phyloP scores from a whole-genome alignment of 495 filamentous ascomycete species.

The Annulohypoxylon maeteangense region DNA sequence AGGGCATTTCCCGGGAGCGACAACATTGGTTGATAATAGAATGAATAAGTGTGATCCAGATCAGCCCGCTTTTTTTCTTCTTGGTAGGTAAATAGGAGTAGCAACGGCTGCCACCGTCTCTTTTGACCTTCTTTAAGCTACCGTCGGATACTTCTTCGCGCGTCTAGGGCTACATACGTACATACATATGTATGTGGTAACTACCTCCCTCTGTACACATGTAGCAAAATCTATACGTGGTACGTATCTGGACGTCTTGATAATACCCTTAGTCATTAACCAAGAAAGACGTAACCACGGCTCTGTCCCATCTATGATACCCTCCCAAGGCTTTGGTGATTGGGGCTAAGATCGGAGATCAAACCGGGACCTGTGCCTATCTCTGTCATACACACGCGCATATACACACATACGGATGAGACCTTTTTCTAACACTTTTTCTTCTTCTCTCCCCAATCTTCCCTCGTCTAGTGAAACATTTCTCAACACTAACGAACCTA shows the following conservation, averaged over 20 bases:
- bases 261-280: constrained; percentile 11
- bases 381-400: constrained; percentile 3
- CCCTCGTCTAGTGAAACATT: constrained; percentile 3
- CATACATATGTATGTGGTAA: neutral
- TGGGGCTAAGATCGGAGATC: constrained; percentile 39
- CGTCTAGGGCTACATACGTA: neutral
- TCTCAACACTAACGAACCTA: constrained; percentile 19
- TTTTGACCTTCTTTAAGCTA: neutral
- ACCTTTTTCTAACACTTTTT: neutral
- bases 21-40: neutral
- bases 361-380: constrained; percentile 4
- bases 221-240: constrained; percentile 9
- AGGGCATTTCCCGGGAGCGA: constrained; percentile 16
- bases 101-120: neutral
- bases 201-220: no score
- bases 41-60: neutral
- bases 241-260: constrained; percentile 9
- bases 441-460: neutral
- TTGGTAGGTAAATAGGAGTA: neutral
- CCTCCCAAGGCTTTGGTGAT: constrained; percentile 40
- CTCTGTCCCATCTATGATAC: constrained; percentile 17
- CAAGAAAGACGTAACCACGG: constrained; percentile 11
- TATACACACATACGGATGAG: neutral
- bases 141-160: neutral
- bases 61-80: neutral